Percentiles rank a stretch among this genome's conserved stretches.
These are phyloP conservation scores for Beauveria asiatica DNA, from an alignment of 2,329 filamentous ascomycete species.

Conservation along the genomic window DNA sequence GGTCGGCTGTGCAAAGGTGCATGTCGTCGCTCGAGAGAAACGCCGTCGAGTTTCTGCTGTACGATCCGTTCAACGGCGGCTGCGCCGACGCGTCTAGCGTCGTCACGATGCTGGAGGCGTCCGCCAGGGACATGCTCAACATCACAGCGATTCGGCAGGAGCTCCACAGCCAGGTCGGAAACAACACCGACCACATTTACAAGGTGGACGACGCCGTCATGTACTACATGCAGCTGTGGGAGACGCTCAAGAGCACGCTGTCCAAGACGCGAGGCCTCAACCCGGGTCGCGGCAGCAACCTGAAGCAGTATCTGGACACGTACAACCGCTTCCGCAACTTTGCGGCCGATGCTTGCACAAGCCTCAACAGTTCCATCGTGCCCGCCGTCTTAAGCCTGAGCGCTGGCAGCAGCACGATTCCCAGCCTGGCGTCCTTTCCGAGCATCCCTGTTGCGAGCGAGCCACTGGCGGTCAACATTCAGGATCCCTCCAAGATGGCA, in stretches of 20 bases:
- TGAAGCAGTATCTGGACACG: conserved; percentile 23
- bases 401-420: conserved; percentile 22
- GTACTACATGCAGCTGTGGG: conserved; percentile 23
- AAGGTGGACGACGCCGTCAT: conserved; percentile 20
- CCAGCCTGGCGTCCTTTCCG: conserved; percentile 22
- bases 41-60: conserved; percentile 25
- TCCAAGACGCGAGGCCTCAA: conserved; percentile 16
- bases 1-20: conserved; percentile 22
- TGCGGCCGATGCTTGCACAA: conserved; percentile 26
- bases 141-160: conserved; percentile 18
- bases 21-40: conserved; percentile 24
- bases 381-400: conserved; percentile 25
- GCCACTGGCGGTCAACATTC: conserved; percentile 25
- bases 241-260: conserved; percentile 23
- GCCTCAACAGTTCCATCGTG: conserved; percentile 23
- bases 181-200: conserved; percentile 13
- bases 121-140: conserved; percentile 23
- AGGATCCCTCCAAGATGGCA: conserved; percentile 24
- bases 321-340: conserved; percentile 24
- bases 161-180: conserved; percentile 19
- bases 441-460: conserved; percentile 20
- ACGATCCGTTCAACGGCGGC: conserved; percentile 26
- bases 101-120: conserved; percentile 23
- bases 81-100: conserved; percentile 28
- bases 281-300: conserved; percentile 16